phyloP scores from a whole-genome alignment of 2,329 filamentous ascomycete genomes.

The Teratosphaeria pseudoeucalypti region DNA sequence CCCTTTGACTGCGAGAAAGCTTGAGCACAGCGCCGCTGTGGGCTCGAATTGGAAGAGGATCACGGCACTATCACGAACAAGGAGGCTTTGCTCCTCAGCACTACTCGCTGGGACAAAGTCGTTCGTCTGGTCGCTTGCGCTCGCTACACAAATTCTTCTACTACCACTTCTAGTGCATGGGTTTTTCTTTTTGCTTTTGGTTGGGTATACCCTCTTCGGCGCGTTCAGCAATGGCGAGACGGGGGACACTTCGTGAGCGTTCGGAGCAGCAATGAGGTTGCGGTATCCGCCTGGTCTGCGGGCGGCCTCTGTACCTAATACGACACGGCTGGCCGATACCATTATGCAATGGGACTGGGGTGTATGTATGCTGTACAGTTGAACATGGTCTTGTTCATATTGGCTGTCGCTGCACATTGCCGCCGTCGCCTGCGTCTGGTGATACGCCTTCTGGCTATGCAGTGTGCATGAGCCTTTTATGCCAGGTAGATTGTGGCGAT shows the following conservation, averaged over 20 bases:
- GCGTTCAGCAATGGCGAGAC: neutral
- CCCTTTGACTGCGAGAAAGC: neutral
- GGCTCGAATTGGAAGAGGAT: neutral
- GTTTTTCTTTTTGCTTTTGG: neutral
- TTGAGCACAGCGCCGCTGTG: constrained; percentile 8
- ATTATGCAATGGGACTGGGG: neutral
- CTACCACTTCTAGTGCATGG: neutral
- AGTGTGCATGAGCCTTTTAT: neutral
- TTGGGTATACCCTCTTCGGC: neutral
- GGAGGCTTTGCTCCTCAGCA: neutral
- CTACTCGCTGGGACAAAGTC: neutral
- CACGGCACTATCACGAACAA: constrained; percentile 4
- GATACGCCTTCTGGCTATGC: neutral
- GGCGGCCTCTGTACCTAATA: neutral
- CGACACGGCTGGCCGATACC: neutral
- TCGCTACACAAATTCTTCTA: neutral
- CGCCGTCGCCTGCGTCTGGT: neutral
- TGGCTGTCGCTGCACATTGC: neutral
- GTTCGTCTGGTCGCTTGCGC: constrained; percentile 7
- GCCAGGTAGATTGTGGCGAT: no score
- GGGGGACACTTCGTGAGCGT: neutral
- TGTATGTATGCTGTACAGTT: neutral
- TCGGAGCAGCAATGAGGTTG: neutral
- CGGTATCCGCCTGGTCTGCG: neutral
- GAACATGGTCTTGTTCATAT: neutral